Conservation (phyloP, 2,329 filamentous ascomycete genomes). For the Alternaria angustiovoidea region DNA sequence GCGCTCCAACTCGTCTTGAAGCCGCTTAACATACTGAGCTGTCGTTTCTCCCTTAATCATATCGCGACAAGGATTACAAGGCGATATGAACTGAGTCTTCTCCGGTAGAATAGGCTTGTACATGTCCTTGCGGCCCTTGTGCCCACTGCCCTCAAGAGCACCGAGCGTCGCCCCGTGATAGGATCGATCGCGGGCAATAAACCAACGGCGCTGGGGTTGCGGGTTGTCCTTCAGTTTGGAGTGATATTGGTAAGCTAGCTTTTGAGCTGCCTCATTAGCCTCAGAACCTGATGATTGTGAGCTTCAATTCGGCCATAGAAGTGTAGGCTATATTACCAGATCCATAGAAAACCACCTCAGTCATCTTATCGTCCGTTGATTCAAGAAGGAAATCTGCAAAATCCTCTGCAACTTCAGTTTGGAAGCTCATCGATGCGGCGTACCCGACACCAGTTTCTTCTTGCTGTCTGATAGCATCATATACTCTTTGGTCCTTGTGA, state of each 20-base stretch:
- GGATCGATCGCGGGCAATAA: constrained; percentile 70
- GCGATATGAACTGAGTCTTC: constrained; percentile 68
- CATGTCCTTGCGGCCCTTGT: constrained; percentile 65
- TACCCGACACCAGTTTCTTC: constrained; percentile 56
- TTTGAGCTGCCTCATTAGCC: constrained; percentile 73
- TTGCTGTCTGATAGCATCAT: constrained; percentile 67
- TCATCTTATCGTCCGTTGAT: constrained; percentile 62
- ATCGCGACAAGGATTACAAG: constrained; percentile 72
- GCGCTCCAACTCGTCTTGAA: constrained; percentile 71
- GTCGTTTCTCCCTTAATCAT: constrained; percentile 62
- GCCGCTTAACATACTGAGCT: constrained; percentile 65
- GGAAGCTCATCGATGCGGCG: constrained; percentile 52
- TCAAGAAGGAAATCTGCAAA: constrained; percentile 60
- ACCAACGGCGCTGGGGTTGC: constrained; percentile 64
- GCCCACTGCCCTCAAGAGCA: constrained; percentile 70
- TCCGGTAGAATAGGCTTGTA: constrained; percentile 68
- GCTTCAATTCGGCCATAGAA: not conserved
- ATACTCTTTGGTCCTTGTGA: constrained; percentile 69
- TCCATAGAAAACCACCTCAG: constrained; percentile 63
- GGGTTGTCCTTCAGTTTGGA: constrained; percentile 59
- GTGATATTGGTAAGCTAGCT: constrained; percentile 72
- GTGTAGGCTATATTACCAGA: constrained; percentile 57
- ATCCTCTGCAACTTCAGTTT: constrained; percentile 62
- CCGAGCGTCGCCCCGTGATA: constrained; percentile 78
- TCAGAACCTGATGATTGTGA: constrained; percentile 58